phyloP scores from a whole-genome alignment of 2,329 filamentous ascomycete species.

The Aschersonia sp. region DNA sequence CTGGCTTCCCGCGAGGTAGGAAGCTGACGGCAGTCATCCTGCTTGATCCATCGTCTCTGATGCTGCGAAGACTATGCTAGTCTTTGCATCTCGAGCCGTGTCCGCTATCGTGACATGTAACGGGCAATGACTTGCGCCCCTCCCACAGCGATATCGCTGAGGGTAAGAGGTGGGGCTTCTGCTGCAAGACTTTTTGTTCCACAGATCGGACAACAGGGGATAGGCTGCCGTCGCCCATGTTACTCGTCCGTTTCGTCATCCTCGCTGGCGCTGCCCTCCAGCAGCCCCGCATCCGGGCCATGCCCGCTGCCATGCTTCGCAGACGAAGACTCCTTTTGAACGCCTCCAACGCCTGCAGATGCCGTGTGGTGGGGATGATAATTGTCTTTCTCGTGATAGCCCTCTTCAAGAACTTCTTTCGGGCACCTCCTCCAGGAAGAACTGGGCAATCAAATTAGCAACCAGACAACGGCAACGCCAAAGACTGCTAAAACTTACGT shows the following conservation, averaged over 20 bases:
- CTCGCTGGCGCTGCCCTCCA: slow-evolving; percentile 40
- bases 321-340: slow-evolving; percentile 18
- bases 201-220: slow-evolving; percentile 53
- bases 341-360: slow-evolving; percentile 30
- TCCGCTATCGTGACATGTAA: too few species aligned
- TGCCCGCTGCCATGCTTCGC: slow-evolving; percentile 14
- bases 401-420: slow-evolving; percentile 47
- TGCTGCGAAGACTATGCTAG: slow-evolving; percentile 23
- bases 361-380: slow-evolving; percentile 15
- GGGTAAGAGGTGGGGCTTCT: neutral
- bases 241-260: slow-evolving; percentile 53
- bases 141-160: too few species aligned
- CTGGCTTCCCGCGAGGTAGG: slow-evolving; percentile 22
- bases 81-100: too few species aligned
- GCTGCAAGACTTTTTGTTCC: slow-evolving; percentile 9
- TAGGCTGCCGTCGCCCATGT: slow-evolving; percentile 44
- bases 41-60: slow-evolving; percentile 47
- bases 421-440: slow-evolving; percentile 77
- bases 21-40: slow-evolving; percentile 43
- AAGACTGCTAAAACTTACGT: slow-evolving; percentile 41
- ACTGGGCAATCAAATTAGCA: slow-evolving; percentile 30
- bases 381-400: slow-evolving; percentile 18
- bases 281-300: slow-evolving; percentile 18
- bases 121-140: too few species aligned
- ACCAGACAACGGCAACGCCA: neutral